Percentiles rank a stretch among this genome's conserved stretches.
Evolutionary conservation across 352 stramenopile genomes (phyloP).

Genomic region (Pythium apleroticum): DNA sequence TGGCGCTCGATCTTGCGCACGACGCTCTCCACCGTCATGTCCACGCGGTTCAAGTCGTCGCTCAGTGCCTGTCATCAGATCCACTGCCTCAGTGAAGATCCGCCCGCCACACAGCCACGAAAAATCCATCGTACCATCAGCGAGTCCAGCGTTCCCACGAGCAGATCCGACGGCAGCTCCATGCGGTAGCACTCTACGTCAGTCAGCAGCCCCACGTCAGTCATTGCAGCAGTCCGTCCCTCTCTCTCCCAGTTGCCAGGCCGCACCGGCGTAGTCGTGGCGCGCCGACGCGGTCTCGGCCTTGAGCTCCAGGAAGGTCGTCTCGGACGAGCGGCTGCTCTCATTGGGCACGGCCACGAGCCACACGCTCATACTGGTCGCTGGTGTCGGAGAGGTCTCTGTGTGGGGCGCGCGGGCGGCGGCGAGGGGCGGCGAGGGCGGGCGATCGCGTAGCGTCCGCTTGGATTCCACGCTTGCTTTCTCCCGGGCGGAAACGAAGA

Average conservation of each 20-base stretch:
- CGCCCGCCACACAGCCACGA: too few relatives aligned
- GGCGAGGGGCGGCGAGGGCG: neutral
- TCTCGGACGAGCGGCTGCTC: slow-evolving; percentile 74
- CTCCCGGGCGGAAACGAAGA: neutral
- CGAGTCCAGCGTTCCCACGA: slow-evolving; percentile 97
- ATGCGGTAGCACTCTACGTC: slow-evolving; percentile 80
- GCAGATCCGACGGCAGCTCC: slow-evolving; percentile 92
- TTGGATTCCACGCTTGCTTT: slow-evolving; percentile 2
- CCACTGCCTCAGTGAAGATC: neutral
- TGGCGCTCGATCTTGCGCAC: slow-evolving; percentile 98
- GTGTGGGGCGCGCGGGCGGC: neutral
- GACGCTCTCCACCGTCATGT: slow-evolving; percentile 93
- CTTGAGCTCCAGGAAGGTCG: slow-evolving; percentile 85
- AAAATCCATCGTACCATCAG: slow-evolving; percentile 86
- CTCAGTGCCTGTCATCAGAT: slow-evolving; percentile 57
- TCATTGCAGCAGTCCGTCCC: slow-evolving; percentile 1
- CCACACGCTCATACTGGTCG: slow-evolving; percentile 56
- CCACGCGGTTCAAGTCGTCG: slow-evolving; percentile 96
- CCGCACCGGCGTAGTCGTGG: slow-evolving; percentile 74
- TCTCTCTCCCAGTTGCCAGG: neutral
- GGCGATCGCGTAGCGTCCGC: slow-evolving; percentile 3
- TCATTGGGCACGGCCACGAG: slow-evolving; percentile 86
- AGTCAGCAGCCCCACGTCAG: slow-evolving; percentile 6
- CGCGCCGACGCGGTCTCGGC: slow-evolving; percentile 78
- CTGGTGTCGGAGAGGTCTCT: neutral